Base-by-base conservation (phyloP, 805 yeast genomes). In the Saturnispora halmiae region DNA sequence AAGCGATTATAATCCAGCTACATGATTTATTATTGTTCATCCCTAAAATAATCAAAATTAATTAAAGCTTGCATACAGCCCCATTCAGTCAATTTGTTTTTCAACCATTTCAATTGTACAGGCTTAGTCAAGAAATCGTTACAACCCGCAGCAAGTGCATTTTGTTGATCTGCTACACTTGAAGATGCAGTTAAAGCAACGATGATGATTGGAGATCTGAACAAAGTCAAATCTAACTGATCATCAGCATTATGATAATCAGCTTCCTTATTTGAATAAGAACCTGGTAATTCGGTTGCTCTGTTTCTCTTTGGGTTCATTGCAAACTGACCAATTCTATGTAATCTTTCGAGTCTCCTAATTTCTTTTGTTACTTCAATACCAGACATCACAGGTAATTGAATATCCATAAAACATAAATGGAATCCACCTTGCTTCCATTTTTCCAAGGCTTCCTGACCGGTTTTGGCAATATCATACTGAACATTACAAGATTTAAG, bases 31-130 rank as follows among this genome's bases (percentile, higher is more conserved):
- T 42, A 48, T 26, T 42, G 36, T 33, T 55, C 56, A 40, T 66
- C 65, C 50, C 73, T 77, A 94, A 96, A 92, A 29, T 94, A 90
- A 57, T 92, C 96, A 59, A 82, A 90, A 61, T 90, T 94, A 58
- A 90, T 88, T 37, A 90, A 65, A 1, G 96, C 96, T 63, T 90
- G 98, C 97, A 90, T 90, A 60, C 97, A 90, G 1, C 98, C 97
- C 97, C 97, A 92, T 60, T 90, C 96, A 1, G 87, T 82, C 39
- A 92, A 83, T 61, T 92, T 92, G 55, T 84, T 85, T 53, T 87
- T 84, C 35, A 92, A 67, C 99, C 99, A 92, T 36, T 77, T 84
- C 50, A 90, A 67, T 51, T 87, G 90, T 7, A 92, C 97, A 0
- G 99, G 99, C 51, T 92, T 92, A 8, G 96, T 92, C 50, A 92